A percentile compares a stretch with the other conserved stretches of the same genome.
Conservation (phyloP, 2,329 filamentous ascomycete genomes). For the Ophiostoma ulmi region DNA sequence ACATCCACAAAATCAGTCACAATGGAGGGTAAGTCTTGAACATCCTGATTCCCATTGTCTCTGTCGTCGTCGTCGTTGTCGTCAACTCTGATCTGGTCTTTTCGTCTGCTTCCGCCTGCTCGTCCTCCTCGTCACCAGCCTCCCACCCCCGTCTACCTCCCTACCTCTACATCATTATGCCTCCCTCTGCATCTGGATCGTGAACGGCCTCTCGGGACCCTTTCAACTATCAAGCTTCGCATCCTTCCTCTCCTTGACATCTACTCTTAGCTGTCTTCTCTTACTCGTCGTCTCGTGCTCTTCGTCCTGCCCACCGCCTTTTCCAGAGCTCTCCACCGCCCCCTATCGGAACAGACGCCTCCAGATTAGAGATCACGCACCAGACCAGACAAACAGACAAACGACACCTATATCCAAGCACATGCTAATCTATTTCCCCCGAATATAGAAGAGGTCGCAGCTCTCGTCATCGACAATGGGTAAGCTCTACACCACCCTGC, state of each 20-base stretch:
- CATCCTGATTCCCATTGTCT: background rate
- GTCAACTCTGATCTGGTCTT: background rate
- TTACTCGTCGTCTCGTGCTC: constrained; percentile 2
- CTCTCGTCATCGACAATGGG: constrained; percentile 99
- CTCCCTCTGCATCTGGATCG: constrained; percentile 7
- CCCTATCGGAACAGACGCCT: background rate
- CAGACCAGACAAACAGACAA: background rate
- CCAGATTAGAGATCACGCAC: background rate
- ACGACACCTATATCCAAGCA: background rate
- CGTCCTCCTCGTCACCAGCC: background rate
- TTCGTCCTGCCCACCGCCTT: constrained; percentile 24
- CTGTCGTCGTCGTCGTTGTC: background rate
- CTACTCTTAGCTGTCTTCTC: background rate
- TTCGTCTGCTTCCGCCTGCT: background rate
- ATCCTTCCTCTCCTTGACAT: background rate
- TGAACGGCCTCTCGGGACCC: background rate
- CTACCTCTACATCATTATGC: background rate
- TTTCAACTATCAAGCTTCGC: background rate
- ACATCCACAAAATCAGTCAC: constrained; percentile 15
- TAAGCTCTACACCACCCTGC: constrained; percentile 53
- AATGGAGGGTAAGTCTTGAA: constrained; percentile 16
- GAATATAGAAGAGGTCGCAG: constrained; percentile 93
- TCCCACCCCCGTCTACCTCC: background rate
- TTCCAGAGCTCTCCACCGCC: constrained; percentile 17
- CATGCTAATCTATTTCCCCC: constrained; percentile 30